phyloP scores from a whole-genome alignment of 805 yeast genomes.

The Saturnispora quitensis region DNA sequence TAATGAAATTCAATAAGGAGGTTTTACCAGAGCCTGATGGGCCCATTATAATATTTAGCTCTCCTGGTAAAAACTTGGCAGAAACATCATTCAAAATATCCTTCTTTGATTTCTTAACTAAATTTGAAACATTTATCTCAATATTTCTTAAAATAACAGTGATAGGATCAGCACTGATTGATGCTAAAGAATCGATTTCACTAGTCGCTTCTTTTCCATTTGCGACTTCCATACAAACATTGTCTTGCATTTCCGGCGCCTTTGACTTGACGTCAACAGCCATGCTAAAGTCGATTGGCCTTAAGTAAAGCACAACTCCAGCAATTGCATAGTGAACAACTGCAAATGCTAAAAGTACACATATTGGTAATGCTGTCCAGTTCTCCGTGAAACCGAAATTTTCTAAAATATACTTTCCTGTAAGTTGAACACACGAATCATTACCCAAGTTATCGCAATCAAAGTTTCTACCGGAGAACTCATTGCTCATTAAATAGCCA shows the following conservation, averaged over 20 bases:
- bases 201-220: not conserved
- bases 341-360: slow-evolving; percentile 49
- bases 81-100: slow-evolving; percentile 37
- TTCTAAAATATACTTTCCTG: slow-evolving; percentile 46
- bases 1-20: slow-evolving; percentile 51
- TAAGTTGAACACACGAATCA: slow-evolving; percentile 36
- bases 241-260: slow-evolving; percentile 12
- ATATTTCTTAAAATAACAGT: slow-evolving; percentile 17
- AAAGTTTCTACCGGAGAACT: slow-evolving; percentile 54
- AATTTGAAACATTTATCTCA: slow-evolving; percentile 18
- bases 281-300: slow-evolving; percentile 44
- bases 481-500: slow-evolving; percentile 58
- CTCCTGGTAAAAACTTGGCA: slow-evolving; percentile 45
- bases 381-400: slow-evolving; percentile 51
- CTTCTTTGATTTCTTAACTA: slow-evolving; percentile 13
- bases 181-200: not conserved
- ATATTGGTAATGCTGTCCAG: slow-evolving; percentile 62
- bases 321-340: slow-evolving; percentile 45
- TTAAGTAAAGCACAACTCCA: slow-evolving; percentile 36
- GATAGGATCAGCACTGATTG: slow-evolving; percentile 1
- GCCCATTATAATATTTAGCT: slow-evolving; percentile 67
- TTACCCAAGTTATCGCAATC: slow-evolving; percentile 38
- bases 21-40: slow-evolving; percentile 79
- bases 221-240: slow-evolving; percentile 3
- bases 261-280: slow-evolving; percentile 28